These are phyloP conservation scores for Leccinum broughii DNA, from an alignment of 768 basidiomycete species.

Conservation along the genomic window DNA sequence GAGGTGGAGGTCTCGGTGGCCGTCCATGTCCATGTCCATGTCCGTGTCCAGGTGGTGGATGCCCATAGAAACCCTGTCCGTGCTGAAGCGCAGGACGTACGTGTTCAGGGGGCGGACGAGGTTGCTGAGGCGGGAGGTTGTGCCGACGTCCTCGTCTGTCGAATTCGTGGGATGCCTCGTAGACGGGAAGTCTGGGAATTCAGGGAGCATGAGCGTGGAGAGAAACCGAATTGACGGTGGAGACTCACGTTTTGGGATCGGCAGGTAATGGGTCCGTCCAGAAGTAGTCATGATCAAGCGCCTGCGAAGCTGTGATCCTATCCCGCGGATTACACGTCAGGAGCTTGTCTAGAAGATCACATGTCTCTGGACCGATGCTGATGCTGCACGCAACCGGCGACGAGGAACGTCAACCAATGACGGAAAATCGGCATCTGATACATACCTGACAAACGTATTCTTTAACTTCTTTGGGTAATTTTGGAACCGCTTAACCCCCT, in stretches of 20 bases:
- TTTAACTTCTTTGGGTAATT: slow-evolving; percentile 56
- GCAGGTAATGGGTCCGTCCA: slow-evolving; percentile 89
- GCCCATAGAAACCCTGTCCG: slow-evolving; percentile 29
- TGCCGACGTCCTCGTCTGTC: slow-evolving; percentile 69
- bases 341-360: slow-evolving; percentile 80
- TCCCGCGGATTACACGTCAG: slow-evolving; percentile 81
- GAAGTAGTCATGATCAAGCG: slow-evolving; percentile 92
- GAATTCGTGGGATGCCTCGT: slow-evolving; percentile 83
- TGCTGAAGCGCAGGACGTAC: slow-evolving; percentile 36
- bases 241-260: slow-evolving; percentile 72
- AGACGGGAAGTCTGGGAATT: slow-evolving; percentile 58
- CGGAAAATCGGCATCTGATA: slow-evolving; percentile 12
- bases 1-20: slow-evolving; percentile 24
- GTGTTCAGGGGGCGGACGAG: slow-evolving; percentile 31
- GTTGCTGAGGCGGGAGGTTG: slow-evolving; percentile 27
- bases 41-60: slow-evolving; percentile 34
- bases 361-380: slow-evolving; percentile 72
- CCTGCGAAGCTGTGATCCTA: slow-evolving; percentile 81
- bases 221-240: neutral
- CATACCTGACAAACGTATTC: slow-evolving; percentile 59
- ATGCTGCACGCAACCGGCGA: slow-evolving; percentile 16
- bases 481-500: slow-evolving; percentile 68
- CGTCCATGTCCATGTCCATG: slow-evolving; percentile 32
- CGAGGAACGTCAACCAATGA: slow-evolving; percentile 1
- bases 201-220: neutral